These are phyloP conservation scores for Edaphochlamys debaryana DNA, from an alignment of 139 green algal genomes.

Conservation along the genomic window DNA sequence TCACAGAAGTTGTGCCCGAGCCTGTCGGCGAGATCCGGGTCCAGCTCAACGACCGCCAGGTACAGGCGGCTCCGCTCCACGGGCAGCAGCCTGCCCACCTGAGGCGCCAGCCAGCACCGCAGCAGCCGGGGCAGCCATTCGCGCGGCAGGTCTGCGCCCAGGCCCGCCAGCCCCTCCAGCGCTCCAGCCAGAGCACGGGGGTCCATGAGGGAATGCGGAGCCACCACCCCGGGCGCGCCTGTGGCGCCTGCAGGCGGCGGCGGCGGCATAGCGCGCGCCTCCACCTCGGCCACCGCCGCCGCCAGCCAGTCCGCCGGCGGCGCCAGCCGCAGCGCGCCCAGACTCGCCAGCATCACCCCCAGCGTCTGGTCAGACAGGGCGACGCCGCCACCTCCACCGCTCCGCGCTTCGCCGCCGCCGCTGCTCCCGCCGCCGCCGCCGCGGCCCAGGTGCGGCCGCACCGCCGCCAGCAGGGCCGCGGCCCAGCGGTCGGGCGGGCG, in stretches of 20 bases:
- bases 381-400: background rate
- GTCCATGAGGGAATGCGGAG: background rate
- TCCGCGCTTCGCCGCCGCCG: background rate
- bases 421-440: background rate
- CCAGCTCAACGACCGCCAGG: slow-evolving; percentile 13
- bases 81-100: background rate
- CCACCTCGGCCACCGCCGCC: slow-evolving; percentile 2
- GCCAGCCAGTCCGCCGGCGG: slow-evolving; percentile 23
- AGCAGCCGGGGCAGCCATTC: slow-evolving; percentile 25
- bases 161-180: slow-evolving; percentile 1
- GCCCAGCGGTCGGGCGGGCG: slow-evolving; percentile 18
- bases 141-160: slow-evolving; percentile 1
- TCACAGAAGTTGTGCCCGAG: slow-evolving; percentile 13
- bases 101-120: background rate
- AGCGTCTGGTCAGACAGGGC: slow-evolving; percentile 15
- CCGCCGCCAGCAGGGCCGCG: background rate
- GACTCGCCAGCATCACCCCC: background rate
- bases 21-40: slow-evolving; percentile 14
- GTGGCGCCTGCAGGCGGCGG: background rate
- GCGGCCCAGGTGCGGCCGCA: slow-evolving; percentile 1
- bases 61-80: background rate
- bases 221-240: background rate
- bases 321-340: background rate
- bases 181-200: background rate
- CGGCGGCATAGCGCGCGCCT: background rate